Base-by-base conservation (phyloP, 139 green algal species). In the Eudorina sp. region DNA sequence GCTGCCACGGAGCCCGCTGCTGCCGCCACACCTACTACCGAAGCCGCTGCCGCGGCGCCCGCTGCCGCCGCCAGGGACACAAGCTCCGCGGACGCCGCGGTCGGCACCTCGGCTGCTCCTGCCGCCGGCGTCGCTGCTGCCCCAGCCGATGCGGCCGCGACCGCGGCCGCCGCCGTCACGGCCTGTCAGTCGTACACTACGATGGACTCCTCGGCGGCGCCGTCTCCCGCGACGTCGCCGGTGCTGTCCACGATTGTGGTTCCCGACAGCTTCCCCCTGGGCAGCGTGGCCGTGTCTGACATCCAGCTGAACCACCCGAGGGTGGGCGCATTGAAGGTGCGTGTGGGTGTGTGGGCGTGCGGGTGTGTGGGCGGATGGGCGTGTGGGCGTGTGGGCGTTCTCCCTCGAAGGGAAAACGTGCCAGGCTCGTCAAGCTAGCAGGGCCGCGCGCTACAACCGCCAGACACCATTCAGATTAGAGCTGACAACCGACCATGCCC, bases 301-400 rank as follows among this genome's bases (percentile, higher is more conserved):
- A n/a, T 86, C 36, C n/a, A 48, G 2, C 27, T 86, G 23, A 34
- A 21, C 3, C 60, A 76, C 43, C 4, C 14, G 19, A 40, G 80
- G 27, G n/a, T 86, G 14, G 80, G 80, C 6, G 80, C 60, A 0
- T 41, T 86, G 34, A 86, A 86, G 80, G 80, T 77, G 19, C 2
- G 80, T 60, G 16, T 2, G 34, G 31, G 29, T n/a, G 9, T 43
- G 34, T 48, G 3, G 66, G n/a, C n/a, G n/a, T n/a, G n/a, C n/a
- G n/a, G n/a, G n/a, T n/a, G n/a, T n/a, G n/a, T n/a, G n/a, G n/a
- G n/a, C n/a, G n/a, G n/a, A n/a, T n/a, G n/a, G n/a, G n/a, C n/a
- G n/a, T n/a, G n/a, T n/a, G n/a, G n/a, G n/a, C n/a, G n/a, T n/a
- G n/a, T n/a, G n/a, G n/a, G n/a, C n/a, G n/a, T n/a, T n/a, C n/a